A percentile compares a stretch with the other conserved stretches of the same genome.
Evolutionary conservation across 2,329 filamentous ascomycete species (phyloP).

Genomic region (Colletotrichum navitas): DNA sequence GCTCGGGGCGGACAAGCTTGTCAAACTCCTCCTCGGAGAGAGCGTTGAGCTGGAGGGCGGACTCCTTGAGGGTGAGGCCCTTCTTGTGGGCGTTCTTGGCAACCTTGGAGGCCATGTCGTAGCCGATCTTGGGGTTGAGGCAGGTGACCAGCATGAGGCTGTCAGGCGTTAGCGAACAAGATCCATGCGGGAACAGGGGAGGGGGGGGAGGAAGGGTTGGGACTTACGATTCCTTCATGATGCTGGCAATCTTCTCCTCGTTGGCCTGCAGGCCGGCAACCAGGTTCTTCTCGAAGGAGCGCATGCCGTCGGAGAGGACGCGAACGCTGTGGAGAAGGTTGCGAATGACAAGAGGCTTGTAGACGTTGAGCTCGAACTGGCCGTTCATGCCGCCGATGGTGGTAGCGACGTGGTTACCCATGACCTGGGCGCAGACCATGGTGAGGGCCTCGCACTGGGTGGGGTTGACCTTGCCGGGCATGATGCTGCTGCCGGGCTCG

Average conservation of each 20-base stretch:
- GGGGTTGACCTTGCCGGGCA: slow-evolving; percentile 99
- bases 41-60: slow-evolving; percentile 92
- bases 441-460: slow-evolving; percentile 98
- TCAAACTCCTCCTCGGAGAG: slow-evolving; percentile 92
- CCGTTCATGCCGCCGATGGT: slow-evolving; percentile 97
- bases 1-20: slow-evolving; percentile 87
- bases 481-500: slow-evolving; percentile 97
- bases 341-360: slow-evolving; percentile 96
- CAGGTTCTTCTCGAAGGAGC: slow-evolving; percentile 93
- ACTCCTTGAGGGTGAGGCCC: slow-evolving; percentile 92
- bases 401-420: slow-evolving; percentile 94
- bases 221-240: slow-evolving; percentile 93
- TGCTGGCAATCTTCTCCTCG: slow-evolving; percentile 88
- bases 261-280: slow-evolving; percentile 91
- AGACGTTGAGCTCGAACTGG: slow-evolving; percentile 99
- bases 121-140: slow-evolving; percentile 96
- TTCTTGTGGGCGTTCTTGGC: slow-evolving; percentile 99
- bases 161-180: slow-evolving; percentile 44
- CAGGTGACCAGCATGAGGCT: slow-evolving; percentile 98
- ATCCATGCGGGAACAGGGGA: not conserved
- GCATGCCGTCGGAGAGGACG: slow-evolving; percentile 92
- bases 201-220: not conserved
- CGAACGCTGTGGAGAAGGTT: slow-evolving; percentile 94
- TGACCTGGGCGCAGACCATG: slow-evolving; percentile 97
- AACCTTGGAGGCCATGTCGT: slow-evolving; percentile 97